Base-by-base conservation (phyloP, 202 grass and related monocot species). In the Eragrostis tef region DNA sequence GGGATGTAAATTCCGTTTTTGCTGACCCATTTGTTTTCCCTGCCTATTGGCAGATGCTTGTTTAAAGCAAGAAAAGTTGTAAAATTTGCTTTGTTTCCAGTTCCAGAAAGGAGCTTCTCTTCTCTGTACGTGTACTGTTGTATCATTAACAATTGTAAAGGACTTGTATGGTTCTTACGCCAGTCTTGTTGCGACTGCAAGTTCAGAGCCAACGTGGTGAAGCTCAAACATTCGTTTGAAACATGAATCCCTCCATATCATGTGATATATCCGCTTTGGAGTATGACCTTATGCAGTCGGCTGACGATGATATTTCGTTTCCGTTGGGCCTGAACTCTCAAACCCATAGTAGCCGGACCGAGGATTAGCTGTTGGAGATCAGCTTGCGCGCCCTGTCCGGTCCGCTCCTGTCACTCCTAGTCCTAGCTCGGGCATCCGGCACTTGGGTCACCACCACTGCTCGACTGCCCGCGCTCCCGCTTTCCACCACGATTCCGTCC, bases 11-110 rank as follows among this genome's bases (percentile, higher is more conserved):
- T 70, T 62, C 62, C 11, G 34, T 9, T 79, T 79, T 48, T 26
- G 9, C 72, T 85, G 71, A 85, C 69, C 43, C 26, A 43, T 82
- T 86, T 36, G 17, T 52, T 88, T 77, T 15, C 43, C 27, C 73
- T 83, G 86, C 79, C 79, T 77, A 9, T 75, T 70, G 64, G 64
- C 77, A 71, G 19, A 24, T 80, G 44, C 13, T 76, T 85, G 61
- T 81, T 75, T 72, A 65, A 56, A 77, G 69, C 75, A 75, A 56
- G 25, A 39, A 79, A 79, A 62, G 0, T 53, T 64, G 71, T 12
- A 47, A 7, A 44, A 34, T 61, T 42, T 60, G 39, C 39, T 43
- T 20, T 10, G 27, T 41, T 63, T 63, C 74, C 43, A 42, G 69
- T 15, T 31, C 14, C 13, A 16, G 31, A 34, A 29, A 63, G 25